These are phyloP conservation scores for Sugiyamaella sp. DNA, from an alignment of 1,139 yeast genomes.

Conservation along the genomic window DNA sequence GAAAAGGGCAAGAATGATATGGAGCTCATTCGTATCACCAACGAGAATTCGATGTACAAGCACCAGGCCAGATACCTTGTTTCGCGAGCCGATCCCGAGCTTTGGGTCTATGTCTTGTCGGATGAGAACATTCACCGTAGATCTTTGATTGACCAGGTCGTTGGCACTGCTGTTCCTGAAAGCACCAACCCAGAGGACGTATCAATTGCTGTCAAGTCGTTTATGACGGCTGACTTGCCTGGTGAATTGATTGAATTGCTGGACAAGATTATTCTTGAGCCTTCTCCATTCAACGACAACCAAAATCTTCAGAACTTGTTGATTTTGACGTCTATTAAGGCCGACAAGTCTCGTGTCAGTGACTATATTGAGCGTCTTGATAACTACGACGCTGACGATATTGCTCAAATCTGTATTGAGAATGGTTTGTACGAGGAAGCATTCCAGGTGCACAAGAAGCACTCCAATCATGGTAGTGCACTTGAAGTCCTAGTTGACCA, in stretches of 20 bases:
- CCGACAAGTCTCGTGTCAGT: slow-evolving; percentile 83
- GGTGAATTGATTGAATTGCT: slow-evolving; percentile 89
- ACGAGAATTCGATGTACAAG: slow-evolving; percentile 97
- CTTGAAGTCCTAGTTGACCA: slow-evolving; percentile 91
- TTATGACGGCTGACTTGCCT: slow-evolving; percentile 94
- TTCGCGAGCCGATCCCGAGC: slow-evolving; percentile 74
- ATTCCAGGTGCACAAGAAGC: slow-evolving; percentile 86
- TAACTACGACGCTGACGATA: slow-evolving; percentile 89
- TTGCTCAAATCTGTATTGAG: slow-evolving; percentile 90
- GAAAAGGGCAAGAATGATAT: slow-evolving; percentile 92
- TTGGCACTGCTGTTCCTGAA: slow-evolving; percentile 96
- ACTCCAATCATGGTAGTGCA: slow-evolving; percentile 77
- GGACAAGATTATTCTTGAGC: slow-evolving; percentile 94
- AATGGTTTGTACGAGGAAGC: slow-evolving; percentile 93
- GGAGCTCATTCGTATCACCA: slow-evolving; percentile 87
- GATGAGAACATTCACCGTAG: slow-evolving; percentile 85
- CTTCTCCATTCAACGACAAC: slow-evolving; percentile 95
- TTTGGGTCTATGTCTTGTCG: slow-evolving; percentile 80
- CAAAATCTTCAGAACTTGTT: slow-evolving; percentile 92
- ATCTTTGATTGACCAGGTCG: slow-evolving; percentile 88
- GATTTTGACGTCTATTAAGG: slow-evolving; percentile 92
- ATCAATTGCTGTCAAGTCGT: slow-evolving; percentile 93
- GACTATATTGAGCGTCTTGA: slow-evolving; percentile 87
- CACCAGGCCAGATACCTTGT: slow-evolving; percentile 96
- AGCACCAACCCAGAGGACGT: slow-evolving; percentile 94